Evolutionary conservation across 352 stramenopile genomes (phyloP).

Genomic region (Phytophthora sojae): DNA sequence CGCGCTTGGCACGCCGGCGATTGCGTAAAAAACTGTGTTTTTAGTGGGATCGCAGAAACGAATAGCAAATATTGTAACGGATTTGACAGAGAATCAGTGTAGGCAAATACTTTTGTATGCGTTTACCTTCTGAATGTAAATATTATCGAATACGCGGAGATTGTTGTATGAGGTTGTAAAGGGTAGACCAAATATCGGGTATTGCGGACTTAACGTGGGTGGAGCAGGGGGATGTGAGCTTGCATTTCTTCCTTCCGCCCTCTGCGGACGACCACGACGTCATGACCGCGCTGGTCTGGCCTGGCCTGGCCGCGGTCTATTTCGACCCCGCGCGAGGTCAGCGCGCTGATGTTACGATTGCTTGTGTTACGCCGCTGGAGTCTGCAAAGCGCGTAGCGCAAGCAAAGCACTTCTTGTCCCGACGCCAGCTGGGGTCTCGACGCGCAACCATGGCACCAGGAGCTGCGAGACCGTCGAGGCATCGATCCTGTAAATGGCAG

Average conservation of each 20-base stretch:
- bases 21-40: conserved; percentile 17
- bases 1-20: conserved; percentile 7
- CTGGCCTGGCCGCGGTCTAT: conserved; percentile 12
- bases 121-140: not conserved
- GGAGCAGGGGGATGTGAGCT: conserved; percentile 17
- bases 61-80: not conserved
- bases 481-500: not conserved
- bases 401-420: conserved; percentile 4
- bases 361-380: conserved; percentile 14
- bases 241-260: conserved; percentile 27
- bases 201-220: conserved; percentile 19
- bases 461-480: not conserved
- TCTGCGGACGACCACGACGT: conserved; percentile 12
- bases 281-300: conserved; percentile 2
- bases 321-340: not conserved
- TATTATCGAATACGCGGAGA: not conserved
- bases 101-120: not conserved
- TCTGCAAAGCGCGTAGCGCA: conserved; percentile 13
- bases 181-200: not conserved
- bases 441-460: conserved; percentile 10
- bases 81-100: conserved; percentile 2
- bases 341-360: conserved; percentile 13
- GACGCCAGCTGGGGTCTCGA: conserved; percentile 15
- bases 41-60: not conserved
- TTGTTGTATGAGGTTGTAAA: not conserved